Evolutionary conservation across 2,329 filamentous ascomycete species (phyloP), one percentile per base, ranked within the genome.

Genomic region (Scopulariopsis brevicaulis): DNA sequence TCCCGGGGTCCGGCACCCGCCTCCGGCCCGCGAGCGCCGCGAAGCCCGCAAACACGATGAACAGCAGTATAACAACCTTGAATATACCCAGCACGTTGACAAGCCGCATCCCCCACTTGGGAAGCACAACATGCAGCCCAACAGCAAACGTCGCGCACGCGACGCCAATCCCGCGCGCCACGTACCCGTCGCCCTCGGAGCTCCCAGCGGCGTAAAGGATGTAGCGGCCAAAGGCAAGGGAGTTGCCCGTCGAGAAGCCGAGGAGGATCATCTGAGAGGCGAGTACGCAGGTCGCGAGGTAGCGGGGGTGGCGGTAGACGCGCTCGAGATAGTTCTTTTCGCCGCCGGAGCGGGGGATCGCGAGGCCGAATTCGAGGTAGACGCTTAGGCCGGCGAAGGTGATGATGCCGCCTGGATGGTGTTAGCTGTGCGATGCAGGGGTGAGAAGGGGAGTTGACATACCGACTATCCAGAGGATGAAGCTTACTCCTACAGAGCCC

Each of bases 281-380:
- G 37, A 85, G 72, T 1, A 85, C 75, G 60, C 79, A 82, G 0
- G 81, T 83, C 1, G 81, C 77, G 1, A 86, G 67, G 66, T 83
- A 83, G 59, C 75, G 77, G 0, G 83, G 83, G 24, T 73, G 76
- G 2, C 75, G 74, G 68, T 84, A 85, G 18, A 82, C 79, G n/a
- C 79, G 74, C 64, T 86, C 83, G 15, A 86, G 78, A 64, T 86
- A 86, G 66, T 84, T 83, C 73, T 86, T 86, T 62, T 85, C 82
- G 22, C 83, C 83, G 15, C 83, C 83, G 15, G 80, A 83, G 40
- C 78, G 73, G 2, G 83, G 83, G 40, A 85, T 83, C 4, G 80
- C 81, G 4, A 82, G 74, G 25, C 82, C 83, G 62, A 84, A 85
- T 64, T 85, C 83, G 54, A 86, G 75, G 65, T 80, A 85, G 4